Base-by-base conservation (phyloP, 2,329 filamentous ascomycete genomes). In the Myriosclerotinia curreyana region DNA sequence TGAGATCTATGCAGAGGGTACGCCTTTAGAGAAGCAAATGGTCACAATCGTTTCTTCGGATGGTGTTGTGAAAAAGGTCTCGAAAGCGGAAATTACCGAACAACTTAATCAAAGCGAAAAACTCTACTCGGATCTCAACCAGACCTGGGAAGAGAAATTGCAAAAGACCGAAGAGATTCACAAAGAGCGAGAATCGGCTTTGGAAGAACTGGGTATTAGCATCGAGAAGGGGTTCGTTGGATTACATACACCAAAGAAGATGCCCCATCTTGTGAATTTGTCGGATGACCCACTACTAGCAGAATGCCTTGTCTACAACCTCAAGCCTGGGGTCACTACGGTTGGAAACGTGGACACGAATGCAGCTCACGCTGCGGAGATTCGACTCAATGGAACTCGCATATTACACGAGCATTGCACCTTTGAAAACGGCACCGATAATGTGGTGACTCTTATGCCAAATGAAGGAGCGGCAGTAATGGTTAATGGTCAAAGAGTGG, bases 181-280 rank as follows among this genome's bases (percentile, higher is more conserved):
- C 80, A 97, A 96, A 75, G 95, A 99, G 77, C 87, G 95, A 70
- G 95, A 99, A 77, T 87, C 92, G 55, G 95, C 95, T 12, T 80
- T 99, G 53, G 95, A 99, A 79, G 95, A 99, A 76, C 83, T 99
- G 51, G 95, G 95, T 69, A 98, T 99, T 77, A 98, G 93, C 76
- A 99, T 99, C 69, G 95, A 99, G 75, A 99, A 99, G 76, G 95
- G 95, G 8, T 97, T 97, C 73, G 88, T 99, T 66, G 95, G 95
- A 17, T 80, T 99, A 66, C 94, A 92, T 66, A 98, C 93, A 25
- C 95, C 95, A 0, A 99, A 99, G 80, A 97, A 97, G 78, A 99
- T 98, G 91, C 95, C 95, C 11, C 95, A 99, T 86, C 79, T 99
- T 77, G 95, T 99, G 77, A 99, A 99, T 75, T 79, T 99, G 70